These are phyloP conservation scores for Capsicum pubescens DNA, from an alignment of 257 asterid genomes.

Conservation along the genomic window DNA sequence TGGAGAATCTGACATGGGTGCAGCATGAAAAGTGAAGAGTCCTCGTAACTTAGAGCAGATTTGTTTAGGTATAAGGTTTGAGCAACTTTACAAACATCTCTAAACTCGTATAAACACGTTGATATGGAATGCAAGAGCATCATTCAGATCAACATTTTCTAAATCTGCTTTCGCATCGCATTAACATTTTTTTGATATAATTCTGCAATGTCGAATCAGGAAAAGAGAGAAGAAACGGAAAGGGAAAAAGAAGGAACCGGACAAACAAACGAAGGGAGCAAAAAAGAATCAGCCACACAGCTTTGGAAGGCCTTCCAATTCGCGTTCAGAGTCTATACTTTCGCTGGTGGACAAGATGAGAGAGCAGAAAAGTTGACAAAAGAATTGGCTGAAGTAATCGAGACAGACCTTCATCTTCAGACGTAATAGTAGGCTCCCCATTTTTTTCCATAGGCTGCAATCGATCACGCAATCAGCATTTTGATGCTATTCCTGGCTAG, in stretches of 20 bases:
- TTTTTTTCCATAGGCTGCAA: constrained; percentile 23
- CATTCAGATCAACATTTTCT: background rate
- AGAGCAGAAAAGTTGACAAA: no score
- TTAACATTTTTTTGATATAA: no score
- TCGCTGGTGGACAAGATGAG: no score
- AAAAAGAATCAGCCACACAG: no score
- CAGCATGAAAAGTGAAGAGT: no score
- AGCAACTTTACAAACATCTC: background rate
- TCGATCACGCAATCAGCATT: constrained; percentile 12
- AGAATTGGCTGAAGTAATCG: no score
- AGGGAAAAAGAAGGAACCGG: no score
- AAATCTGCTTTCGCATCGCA: background rate
- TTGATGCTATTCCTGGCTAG: background rate
- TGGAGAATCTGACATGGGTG: background rate
- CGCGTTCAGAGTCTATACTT: no score
- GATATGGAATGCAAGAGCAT: background rate
- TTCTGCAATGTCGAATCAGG: no score
- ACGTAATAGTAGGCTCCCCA: background rate
- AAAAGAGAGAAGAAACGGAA: no score
- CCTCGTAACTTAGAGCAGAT: background rate
- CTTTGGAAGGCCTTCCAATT: no score
- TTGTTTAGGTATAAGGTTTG: background rate
- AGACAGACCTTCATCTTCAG: constrained; percentile 25
- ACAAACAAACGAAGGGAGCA: no score
- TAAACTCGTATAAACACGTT: background rate